phyloP scores from a whole-genome alignment of 148 eudicot genomes.

The Vaccinium corymbosum region DNA sequence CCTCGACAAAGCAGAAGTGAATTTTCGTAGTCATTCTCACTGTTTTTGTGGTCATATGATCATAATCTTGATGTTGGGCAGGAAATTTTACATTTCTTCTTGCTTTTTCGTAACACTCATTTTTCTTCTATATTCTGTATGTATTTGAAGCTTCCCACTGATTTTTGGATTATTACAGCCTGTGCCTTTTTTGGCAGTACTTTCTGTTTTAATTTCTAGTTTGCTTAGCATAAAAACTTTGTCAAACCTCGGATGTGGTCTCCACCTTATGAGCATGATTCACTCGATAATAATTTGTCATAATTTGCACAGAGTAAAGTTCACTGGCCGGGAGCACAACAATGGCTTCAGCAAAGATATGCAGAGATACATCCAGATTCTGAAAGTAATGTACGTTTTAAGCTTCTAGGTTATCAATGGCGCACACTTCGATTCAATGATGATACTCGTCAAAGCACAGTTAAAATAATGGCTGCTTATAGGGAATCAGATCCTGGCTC shows the following conservation, averaged over 20 bases:
- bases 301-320: conserved; percentile 39
- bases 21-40: not conserved
- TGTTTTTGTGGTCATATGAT: not conserved
- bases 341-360: conserved; percentile 65
- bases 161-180: not conserved
- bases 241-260: not conserved
- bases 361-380: conserved; percentile 43
- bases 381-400: conserved; percentile 33
- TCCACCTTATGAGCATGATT: not conserved
- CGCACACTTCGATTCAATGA: conserved; percentile 89
- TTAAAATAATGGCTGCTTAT: conserved; percentile 73
- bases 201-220: not conserved
- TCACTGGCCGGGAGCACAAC: conserved; percentile 61
- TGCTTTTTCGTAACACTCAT: not conserved
- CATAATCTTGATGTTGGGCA: not conserved
- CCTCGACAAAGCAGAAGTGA: not conserved
- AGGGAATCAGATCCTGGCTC: conserved; percentile 56
- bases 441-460: conserved; percentile 82
- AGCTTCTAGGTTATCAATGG: conserved; percentile 85
- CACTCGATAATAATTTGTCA: conserved; percentile 11
- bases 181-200: not conserved
- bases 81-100: not conserved
- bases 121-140: not conserved
- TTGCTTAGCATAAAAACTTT: not conserved
- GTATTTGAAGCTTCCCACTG: not conserved